Evolutionary conservation across 331 rosid species (phyloP).

Genomic region (Acacia pycnantha): DNA sequence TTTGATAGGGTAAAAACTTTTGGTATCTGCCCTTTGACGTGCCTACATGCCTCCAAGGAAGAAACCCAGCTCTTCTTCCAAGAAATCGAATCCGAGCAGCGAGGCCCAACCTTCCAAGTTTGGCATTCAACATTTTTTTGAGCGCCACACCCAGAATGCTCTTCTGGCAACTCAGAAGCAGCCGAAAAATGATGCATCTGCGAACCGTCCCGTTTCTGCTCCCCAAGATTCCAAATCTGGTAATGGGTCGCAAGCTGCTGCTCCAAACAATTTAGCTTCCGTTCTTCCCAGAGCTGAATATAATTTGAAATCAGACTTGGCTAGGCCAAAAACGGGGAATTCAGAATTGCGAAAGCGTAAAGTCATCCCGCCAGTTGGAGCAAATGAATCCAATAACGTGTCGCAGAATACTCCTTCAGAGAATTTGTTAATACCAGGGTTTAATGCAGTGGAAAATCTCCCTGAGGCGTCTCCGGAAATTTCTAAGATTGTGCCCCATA

Average conservation of each 20-base stretch:
- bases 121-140: constrained; percentile 90
- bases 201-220: constrained; percentile 11
- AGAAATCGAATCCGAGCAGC: constrained; percentile 42
- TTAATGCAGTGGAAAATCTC: constrained; percentile 18
- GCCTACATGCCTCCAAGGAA: constrained; percentile 67
- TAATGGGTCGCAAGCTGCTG: constrained; percentile 11
- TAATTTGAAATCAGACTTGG: not conserved
- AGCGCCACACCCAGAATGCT: constrained; percentile 67
- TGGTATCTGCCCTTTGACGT: not conserved
- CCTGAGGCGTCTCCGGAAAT: constrained; percentile 64
- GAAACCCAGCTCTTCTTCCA: constrained; percentile 43
- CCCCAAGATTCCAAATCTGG: constrained; percentile 3
- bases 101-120: constrained; percentile 68
- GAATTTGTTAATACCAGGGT: constrained; percentile 15
- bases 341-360: constrained; percentile 15
- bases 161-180: constrained; percentile 54
- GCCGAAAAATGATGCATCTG: constrained; percentile 9
- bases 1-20: not conserved
- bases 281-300: not conserved
- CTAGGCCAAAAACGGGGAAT: not conserved
- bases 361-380: not conserved
- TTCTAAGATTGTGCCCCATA: constrained; percentile 52
- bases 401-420: constrained; percentile 43
- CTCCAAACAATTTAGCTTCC: not conserved
- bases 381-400: not conserved